A percentile compares a stretch with the other conserved stretches of the same genome.
Conservation (phyloP, 1,284 basidiomycete species). For the Ganoderma sp. region DNA sequence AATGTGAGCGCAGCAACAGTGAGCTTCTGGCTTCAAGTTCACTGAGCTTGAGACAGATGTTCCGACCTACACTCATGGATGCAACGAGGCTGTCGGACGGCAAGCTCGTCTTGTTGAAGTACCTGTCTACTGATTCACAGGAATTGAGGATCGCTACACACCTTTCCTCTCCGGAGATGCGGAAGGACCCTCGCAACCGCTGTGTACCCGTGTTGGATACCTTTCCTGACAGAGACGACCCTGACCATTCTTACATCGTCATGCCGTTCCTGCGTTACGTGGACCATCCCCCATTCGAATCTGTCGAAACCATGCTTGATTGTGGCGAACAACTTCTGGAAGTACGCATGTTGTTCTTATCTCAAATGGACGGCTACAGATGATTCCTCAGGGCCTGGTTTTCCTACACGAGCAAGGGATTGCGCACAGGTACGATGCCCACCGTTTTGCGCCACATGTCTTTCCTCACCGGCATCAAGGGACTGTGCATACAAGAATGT, state of each 20-base stretch:
- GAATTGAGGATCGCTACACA: slow-evolving; percentile 1
- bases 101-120: not conserved
- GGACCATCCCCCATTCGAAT: not conserved
- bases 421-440: not conserved
- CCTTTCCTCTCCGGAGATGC: not conserved
- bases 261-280: slow-evolving; percentile 1
- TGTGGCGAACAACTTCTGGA: not conserved
- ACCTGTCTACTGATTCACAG: not conserved
- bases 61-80: not conserved
- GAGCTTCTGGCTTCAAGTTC: not conserved
- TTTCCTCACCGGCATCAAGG: not conserved
- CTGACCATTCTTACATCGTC: not conserved
- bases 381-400: not conserved
- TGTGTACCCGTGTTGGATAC: not conserved
- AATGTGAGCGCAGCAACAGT: not conserved
- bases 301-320: not conserved
- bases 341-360: not conserved
- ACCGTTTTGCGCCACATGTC: not conserved
- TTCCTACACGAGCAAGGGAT: not conserved
- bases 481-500: not conserved
- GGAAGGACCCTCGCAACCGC: not conserved
- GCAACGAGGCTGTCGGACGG: not conserved
- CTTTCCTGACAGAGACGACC: not conserved
- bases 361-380: not conserved
- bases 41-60: not conserved